Conservation (phyloP, 495 filamentous ascomycete species). For the Saxophila tyrrhenica region DNA sequence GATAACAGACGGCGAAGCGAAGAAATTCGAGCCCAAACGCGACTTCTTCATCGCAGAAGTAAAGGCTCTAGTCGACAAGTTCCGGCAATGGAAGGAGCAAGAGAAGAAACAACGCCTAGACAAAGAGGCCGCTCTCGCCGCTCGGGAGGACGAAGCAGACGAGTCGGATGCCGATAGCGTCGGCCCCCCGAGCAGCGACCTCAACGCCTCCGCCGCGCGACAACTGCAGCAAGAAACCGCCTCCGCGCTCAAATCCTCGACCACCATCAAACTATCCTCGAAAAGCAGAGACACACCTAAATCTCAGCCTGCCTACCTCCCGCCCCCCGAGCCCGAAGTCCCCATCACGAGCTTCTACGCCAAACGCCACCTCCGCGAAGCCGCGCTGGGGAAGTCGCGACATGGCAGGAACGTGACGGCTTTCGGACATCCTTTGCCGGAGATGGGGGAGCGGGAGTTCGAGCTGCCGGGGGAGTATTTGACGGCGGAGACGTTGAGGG, state of each 20-base stretch:
- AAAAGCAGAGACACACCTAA: conserved; percentile 8
- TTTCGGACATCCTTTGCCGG: conserved; percentile 75
- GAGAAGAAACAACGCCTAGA: conserved; percentile 69
- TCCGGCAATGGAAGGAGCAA: conserved; percentile 75
- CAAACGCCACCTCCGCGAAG: conserved; percentile 63
- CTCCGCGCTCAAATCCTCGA: conserved; percentile 22
- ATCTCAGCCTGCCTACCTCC: conserved; percentile 16
- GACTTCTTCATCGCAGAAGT: conserved; percentile 74
- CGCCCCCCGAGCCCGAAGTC: conserved; percentile 34
- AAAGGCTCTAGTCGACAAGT: conserved; percentile 70
- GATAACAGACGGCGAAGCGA: conserved; percentile 70
- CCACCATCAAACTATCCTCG: conserved; percentile 2
- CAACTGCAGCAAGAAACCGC: conserved; percentile 65
- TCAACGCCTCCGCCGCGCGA: conserved; percentile 59
- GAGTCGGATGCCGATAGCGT: conserved; percentile 31
- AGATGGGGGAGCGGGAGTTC: conserved; percentile 58
- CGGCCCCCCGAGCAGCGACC: conserved; percentile 54
- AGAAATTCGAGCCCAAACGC: conserved; percentile 74
- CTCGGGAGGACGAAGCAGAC: conserved; percentile 29
- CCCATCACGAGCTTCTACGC: conserved; percentile 79
- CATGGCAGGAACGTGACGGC: conserved; percentile 47
- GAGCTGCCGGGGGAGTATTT: conserved; percentile 57
- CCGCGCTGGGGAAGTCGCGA: conserved; percentile 53
- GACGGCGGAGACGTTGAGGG: conserved; percentile 54
- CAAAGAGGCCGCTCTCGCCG: conserved; percentile 45